Evolutionary conservation across 202 grass and related monocot genomes (phyloP).

Genomic region (Eragrostis tef): DNA sequence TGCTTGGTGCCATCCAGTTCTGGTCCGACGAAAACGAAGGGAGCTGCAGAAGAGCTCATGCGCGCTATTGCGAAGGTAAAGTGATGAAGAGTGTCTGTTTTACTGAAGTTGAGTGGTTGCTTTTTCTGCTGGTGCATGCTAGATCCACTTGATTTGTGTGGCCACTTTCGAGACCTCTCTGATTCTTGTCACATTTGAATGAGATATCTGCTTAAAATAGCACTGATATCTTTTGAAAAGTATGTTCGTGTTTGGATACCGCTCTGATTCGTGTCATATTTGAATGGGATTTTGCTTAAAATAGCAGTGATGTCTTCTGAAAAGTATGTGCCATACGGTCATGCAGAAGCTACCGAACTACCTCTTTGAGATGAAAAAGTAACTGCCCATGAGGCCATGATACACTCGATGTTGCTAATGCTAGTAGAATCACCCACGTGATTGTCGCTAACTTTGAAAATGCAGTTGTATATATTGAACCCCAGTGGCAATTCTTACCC

Average conservation of each 20-base stretch:
- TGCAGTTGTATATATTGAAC: neutral
- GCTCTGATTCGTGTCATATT: neutral
- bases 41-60: neutral
- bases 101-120: neutral
- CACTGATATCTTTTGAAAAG: neutral
- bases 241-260: neutral
- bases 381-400: neutral
- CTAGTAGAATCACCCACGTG: neutral
- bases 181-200: neutral
- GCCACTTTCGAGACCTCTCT: neutral
- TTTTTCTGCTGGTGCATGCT: slow-evolving; percentile 7
- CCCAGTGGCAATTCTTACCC: neutral
- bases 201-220: neutral
- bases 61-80: slow-evolving; percentile 13
- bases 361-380: neutral
- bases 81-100: neutral
- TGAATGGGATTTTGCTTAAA: neutral
- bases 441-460: neutral
- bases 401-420: neutral
- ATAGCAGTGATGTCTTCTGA: neutral
- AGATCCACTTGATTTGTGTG: slow-evolving; percentile 15
- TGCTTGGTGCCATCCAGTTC: neutral
- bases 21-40: neutral
- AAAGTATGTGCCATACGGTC: neutral
- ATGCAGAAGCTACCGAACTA: neutral